A percentile compares a stretch with the other conserved stretches of the same genome.
phyloP scores from a whole-genome alignment of 139 green algal genomes.

The Microglena sp. region DNA sequence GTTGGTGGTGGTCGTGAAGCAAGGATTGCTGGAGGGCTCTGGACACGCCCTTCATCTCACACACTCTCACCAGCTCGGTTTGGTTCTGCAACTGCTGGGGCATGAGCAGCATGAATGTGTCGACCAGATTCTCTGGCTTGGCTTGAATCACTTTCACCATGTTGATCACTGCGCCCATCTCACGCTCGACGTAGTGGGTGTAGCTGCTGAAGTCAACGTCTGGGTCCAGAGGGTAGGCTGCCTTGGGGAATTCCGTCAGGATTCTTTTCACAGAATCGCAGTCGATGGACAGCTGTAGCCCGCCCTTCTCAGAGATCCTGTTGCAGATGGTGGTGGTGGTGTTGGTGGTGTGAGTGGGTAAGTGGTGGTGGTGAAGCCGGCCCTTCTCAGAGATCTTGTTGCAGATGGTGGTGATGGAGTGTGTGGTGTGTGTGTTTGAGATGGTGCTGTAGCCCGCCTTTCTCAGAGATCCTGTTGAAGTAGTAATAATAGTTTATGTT shows the following conservation, averaged over 20 bases:
- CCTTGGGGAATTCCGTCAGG: slow-evolving; percentile 40
- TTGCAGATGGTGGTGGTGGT: too few relatives aligned
- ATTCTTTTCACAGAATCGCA: slow-evolving; percentile 34
- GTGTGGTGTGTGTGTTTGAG: too few relatives aligned
- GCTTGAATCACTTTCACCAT: slow-evolving; percentile 38
- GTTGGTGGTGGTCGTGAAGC: slow-evolving; percentile 4
- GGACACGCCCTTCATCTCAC: slow-evolving; percentile 42
- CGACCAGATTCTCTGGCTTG: slow-evolving; percentile 49
- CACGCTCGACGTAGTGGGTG: slow-evolving; percentile 39
- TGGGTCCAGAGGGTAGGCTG: background rate
- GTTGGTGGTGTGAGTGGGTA: too few relatives aligned
- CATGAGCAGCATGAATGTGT: slow-evolving; percentile 55
- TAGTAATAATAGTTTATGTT: too few relatives aligned
- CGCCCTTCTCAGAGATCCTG: slow-evolving; percentile 46
- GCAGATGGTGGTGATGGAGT: too few relatives aligned
- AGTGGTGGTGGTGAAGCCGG: too few relatives aligned
- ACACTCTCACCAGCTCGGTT: slow-evolving; percentile 32
- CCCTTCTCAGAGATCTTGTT: too few relatives aligned
- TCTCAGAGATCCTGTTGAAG: too few relatives aligned
- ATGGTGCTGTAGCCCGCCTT: too few relatives aligned
- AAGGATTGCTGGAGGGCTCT: background rate
- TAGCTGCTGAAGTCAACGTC: slow-evolving; percentile 17
- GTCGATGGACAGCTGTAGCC: slow-evolving; percentile 56
- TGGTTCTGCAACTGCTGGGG: slow-evolving; percentile 26
- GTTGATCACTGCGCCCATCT: slow-evolving; percentile 40